Evolutionary conservation across 2,329 filamentous ascomycete species (phyloP), one percentile per base, ranked within the genome.

Genomic region (Aspergillus ruber): DNA sequence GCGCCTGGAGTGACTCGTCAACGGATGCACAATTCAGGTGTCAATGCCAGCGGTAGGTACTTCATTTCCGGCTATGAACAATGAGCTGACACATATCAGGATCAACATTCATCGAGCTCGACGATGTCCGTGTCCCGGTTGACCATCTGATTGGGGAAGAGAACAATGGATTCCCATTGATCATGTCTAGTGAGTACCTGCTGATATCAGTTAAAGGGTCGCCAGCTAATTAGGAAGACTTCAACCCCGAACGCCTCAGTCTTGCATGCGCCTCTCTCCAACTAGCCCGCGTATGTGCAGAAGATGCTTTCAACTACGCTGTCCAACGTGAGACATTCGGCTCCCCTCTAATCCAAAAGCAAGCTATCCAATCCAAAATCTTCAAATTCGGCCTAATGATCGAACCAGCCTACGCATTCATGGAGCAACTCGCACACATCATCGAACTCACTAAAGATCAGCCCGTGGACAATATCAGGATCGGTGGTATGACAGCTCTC

Each of bases 161-260:
- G 63, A 85, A 85, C 27, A 70, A 78, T 60, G 85, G 85, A 1
- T 88, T 89, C 79, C 75, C 74, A 43, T 85, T 86, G 56, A 79
- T 86, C 59, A 86, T 86, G 83, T 83, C 80, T 35, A 87, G 76
- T 67, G 58, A 53, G 59, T 55, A 10, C 36, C 1, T 9, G 7
- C n/a, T 15, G 10, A 3, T 3, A 39, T n/a, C 15, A 5, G 13
- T 20, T 2, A 20, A 23, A 21, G 10, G 40, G 13, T 9, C 18
- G 6, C 13, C 12, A 38, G 18, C 18, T 44, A 23, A 44, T 13
- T 17, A 13, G 20, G 27, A 36, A 63, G 73, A 88, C 68, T 88
- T 89, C 75, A 89, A 89, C 66, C 84, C 88, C 61, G 85, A 90
- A 63, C 78, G 85, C 0, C 73, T 88, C 4, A 74, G 74, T 6